Base-by-base conservation (phyloP, 805 yeast genomes). In the Kuraishia cidri region DNA sequence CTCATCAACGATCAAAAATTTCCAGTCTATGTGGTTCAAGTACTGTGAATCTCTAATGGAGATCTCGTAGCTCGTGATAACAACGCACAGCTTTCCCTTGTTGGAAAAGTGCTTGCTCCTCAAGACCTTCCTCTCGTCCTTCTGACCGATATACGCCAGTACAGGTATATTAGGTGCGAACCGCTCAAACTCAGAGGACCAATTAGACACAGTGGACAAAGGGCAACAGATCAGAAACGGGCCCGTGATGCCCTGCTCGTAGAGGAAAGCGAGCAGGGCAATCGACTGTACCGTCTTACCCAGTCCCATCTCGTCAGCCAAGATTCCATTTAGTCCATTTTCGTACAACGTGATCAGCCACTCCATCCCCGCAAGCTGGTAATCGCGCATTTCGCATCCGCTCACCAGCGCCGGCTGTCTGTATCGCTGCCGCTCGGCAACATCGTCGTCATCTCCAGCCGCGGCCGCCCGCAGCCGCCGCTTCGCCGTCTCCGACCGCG, bases 271-370 rank as follows among this genome's bases (percentile, higher is more conserved):
- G 4, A 87, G 46, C 38, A 90, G 65, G 0, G 95, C 71, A 35
- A 90, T 85, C 27, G 92, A 79, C 53, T 92, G 95, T 6, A 90
- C 55, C 0, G 98, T 92, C 51, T 90, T 90, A 2, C 98, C 98
- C 17, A 90, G 61, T 0, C 97, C 97, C 98, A 90, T 90, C 54
- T 90, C 97, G 58, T 92, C 97, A 1, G 97, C 97, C 14, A 92
- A 60, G 23, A 92, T 88, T 2, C 97, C 98, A 53, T 90, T 90
- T 19, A 90, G 62, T 0, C 97, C 98, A 54, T 90, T 92, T 49
- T 88, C 94, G 52, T 82, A 92, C 17, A 90, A 58, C 0, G 95
- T 80, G 10, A 79, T 70, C 26, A 92, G 59, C 97, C 97, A 90
- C 41, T 85, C 87, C 36, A 90, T 67, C 1, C 97, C 98, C 35